Evolutionary conservation across 2,329 filamentous ascomycete genomes (phyloP).

Genomic region (Diaporthe aspalathi): DNA sequence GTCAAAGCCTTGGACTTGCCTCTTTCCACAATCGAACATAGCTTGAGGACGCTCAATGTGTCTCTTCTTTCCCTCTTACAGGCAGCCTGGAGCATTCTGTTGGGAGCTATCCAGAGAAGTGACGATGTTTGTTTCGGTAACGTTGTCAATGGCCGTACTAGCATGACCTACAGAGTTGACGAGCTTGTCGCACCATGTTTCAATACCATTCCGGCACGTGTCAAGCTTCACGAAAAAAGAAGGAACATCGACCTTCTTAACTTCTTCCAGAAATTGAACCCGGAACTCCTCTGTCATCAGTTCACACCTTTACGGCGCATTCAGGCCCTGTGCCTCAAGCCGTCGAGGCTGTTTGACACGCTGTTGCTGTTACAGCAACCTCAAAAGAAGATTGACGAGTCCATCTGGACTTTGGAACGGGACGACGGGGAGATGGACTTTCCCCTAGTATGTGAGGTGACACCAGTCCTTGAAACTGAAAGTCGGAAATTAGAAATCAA

Average conservation of each 20-base stretch:
- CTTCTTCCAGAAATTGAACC: constrained; percentile 70
- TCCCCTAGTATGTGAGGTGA: constrained; percentile 81
- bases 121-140: constrained; percentile 88
- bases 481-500: constrained; percentile 66
- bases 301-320: constrained; percentile 80
- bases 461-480: constrained; percentile 59
- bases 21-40: constrained; percentile 59
- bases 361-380: constrained; percentile 82
- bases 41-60: constrained; percentile 63
- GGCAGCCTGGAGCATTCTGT: constrained; percentile 75
- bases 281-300: constrained; percentile 74
- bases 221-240: constrained; percentile 59
- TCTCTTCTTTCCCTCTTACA: constrained; percentile 78
- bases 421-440: constrained; percentile 77
- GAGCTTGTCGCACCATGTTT: constrained; percentile 89
- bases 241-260: constrained; percentile 69
- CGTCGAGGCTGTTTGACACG: constrained; percentile 78
- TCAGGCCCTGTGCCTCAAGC: constrained; percentile 62
- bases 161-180: constrained; percentile 74
- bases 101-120: constrained; percentile 66
- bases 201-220: constrained; percentile 83
- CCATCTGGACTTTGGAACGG: constrained; percentile 66
- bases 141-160: constrained; percentile 81
- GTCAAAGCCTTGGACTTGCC: constrained; percentile 49
- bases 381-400: constrained; percentile 64